Percentiles rank a stretch among this genome's conserved stretches.
Evolutionary conservation across 441 rosid genomes (phyloP).

Genomic region (Iberis amara): DNA sequence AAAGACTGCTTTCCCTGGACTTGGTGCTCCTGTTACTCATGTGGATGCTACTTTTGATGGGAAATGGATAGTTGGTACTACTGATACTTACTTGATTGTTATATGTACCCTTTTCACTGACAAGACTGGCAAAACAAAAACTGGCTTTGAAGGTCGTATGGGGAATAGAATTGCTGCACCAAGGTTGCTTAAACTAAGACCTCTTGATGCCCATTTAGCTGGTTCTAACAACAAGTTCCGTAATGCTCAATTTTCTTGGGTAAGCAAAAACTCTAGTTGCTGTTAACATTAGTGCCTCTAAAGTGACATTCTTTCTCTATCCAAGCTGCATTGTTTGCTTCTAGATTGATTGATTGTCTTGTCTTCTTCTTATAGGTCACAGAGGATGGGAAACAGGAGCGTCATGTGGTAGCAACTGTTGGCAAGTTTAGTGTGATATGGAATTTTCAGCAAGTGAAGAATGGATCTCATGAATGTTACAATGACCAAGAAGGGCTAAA

Average conservation of each 20-base stretch:
- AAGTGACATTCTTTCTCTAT: neutral
- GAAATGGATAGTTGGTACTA: conserved; percentile 92
- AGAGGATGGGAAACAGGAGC: conserved; percentile 90
- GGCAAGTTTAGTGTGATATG: conserved; percentile 95
- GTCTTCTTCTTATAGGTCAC: too few species aligned
- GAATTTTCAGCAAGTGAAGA: conserved; percentile 94
- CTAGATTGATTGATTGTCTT: too few species aligned
- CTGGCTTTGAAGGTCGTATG: conserved; percentile 90
- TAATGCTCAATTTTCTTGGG: conserved; percentile 94
- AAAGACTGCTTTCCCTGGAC: conserved; percentile 94
- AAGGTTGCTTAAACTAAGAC: conserved; percentile 77
- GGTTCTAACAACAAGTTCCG: conserved; percentile 75
- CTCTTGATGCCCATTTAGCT: conserved; percentile 80
- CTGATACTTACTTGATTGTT: conserved; percentile 80
- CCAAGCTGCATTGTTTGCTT: neutral
- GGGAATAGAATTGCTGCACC: conserved; percentile 93
- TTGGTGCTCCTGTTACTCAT: conserved; percentile 85
- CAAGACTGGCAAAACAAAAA: conserved; percentile 73
- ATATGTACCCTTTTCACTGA: conserved; percentile 81
- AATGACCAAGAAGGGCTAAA: conserved; percentile 80
- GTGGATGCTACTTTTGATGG: conserved; percentile 95
- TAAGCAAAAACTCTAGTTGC: conserved; percentile 32
- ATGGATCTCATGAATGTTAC: conserved; percentile 86
- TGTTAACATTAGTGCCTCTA: neutral
- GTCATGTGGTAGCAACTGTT: conserved; percentile 92